Evolutionary conservation across 352 stramenopile species (phyloP).

Genomic region (Thalassiosira livingstoniorum): DNA sequence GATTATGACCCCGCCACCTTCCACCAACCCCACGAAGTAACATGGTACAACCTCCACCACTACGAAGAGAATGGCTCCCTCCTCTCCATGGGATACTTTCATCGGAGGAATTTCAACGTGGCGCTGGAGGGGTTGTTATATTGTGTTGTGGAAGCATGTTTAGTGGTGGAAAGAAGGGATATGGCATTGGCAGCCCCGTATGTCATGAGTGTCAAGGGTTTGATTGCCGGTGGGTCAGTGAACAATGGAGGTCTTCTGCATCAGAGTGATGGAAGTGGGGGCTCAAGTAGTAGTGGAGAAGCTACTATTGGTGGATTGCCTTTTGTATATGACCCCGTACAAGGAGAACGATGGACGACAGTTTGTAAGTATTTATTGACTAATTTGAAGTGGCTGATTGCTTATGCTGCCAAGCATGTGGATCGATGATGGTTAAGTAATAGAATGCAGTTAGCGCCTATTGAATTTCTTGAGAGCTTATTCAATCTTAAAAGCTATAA

Average conservation of each 20-base stretch:
- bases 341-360: constrained; percentile 73
- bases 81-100: constrained; percentile 61
- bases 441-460: too few relatives aligned
- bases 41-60: constrained; percentile 64
- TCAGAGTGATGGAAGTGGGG: constrained; percentile 1
- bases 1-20: too few relatives aligned
- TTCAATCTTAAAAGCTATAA: too few relatives aligned
- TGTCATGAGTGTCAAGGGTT: constrained; percentile 51
- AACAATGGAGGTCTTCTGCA: neutral
- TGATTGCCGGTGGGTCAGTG: constrained; percentile 41
- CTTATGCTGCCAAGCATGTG: constrained; percentile 68
- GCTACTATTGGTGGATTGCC: constrained; percentile 69
- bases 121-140: constrained; percentile 70
- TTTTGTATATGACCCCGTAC: constrained; percentile 60
- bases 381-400: constrained; percentile 79
- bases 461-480: too few relatives aligned
- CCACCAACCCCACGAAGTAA: constrained; percentile 38
- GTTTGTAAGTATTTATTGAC: constrained; percentile 83
- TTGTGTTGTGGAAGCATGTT: constrained; percentile 65
- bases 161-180: constrained; percentile 62
- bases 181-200: constrained; percentile 72
- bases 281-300: constrained; percentile 19
- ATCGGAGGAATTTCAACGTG: constrained; percentile 78
- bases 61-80: constrained; percentile 64
- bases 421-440: constrained; percentile 58